Base-by-base conservation (phyloP, 192 early-diverging fungal species). In the Backusella australiensis region DNA sequence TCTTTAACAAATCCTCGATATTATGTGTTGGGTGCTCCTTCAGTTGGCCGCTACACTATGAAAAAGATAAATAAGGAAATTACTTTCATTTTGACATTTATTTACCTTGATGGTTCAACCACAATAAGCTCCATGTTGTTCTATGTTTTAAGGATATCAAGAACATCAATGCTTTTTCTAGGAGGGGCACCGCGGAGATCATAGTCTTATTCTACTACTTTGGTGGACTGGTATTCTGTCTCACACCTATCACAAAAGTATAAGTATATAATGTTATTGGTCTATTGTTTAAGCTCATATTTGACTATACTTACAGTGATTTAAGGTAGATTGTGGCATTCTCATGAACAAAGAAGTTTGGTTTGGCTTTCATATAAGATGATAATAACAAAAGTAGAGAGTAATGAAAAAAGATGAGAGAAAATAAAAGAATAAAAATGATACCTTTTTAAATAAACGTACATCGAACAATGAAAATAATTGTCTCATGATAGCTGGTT, bases 71-170 rank as follows among this genome's bases (percentile, higher is more conserved):
- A 32, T 32, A 34, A 67, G 66, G n/a, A 36, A 67, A 38, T 21
- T 67, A 36, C 36, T 67, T 67, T 67, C 21, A 53, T 53, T 53
- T 53, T 53, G 21, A 21, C 49, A 67, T 67, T 67, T 67, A 34
- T 19, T 44, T 56, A 72, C 71, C 34, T 72, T 29, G 71, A 72
- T 21, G 52, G 23, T 56, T 72, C 52, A 7, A 72, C 29, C 38
- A 72, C 34, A n/a, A 72, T 56, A 17, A 53, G 21, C 32, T 72
- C 71, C 71, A 72, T 72, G 46, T 72, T 72, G 46, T 56, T 72
- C 71, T n/a, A 32, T 52, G 71, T 36, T 72, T 32, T 32, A 32
- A 32, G 32, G 38, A 46, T 12, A 72, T 49, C 46, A 7, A 72
- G 46, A 41, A 52, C 71, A 36, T 59, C 49, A 34, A 72, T 59